Evolutionary conservation across 495 filamentous ascomycete genomes (phyloP), one percentile per base, ranked within the genome.

Genomic region (Astrothelium macrocarpum): DNA sequence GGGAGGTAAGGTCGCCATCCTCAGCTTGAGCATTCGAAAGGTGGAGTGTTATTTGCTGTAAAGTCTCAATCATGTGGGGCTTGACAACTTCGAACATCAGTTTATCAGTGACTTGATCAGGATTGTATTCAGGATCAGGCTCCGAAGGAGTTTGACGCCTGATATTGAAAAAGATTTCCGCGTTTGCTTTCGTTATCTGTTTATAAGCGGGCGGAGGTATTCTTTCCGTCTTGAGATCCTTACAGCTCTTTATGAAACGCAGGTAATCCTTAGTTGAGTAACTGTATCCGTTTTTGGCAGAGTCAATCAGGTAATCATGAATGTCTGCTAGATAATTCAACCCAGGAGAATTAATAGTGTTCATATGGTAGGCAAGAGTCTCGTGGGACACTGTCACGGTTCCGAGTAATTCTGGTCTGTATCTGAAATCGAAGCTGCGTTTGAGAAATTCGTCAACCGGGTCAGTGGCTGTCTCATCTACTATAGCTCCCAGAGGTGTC

Each of bases 301-400:
- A 83, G 68, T 97, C 93, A 4, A 96, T 90, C 3, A 97, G 75
- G 39, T 87, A 78, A 53, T 90, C 88, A 10, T 95, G 83, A 0
- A 97, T 79, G 28, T 80, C 81, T 53, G 85, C 86, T 2, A 95
- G 72, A 18, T 81, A 74, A 23, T 86, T 78, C 0, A 88, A 85
- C 1, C 70, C 66, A 0, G 73, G 62, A 32, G 84, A 79, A 46
- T 79, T 69, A 14, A 93, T 85, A 4, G 75, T 78, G 59, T 85
- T 81, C 18, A 80, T 75, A 28, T 61, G 60, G 59, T 96, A 96
- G 43, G 83, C 84, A 1, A 89, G 70, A 28, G 78, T 82, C 62
- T 91, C 87, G 67, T 91, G 90, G 71, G 85, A 87, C 2, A 81
- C 80, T 0, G 90, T 95, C 68, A 86, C 92, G 16, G 78, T 78